Evolutionary conservation across 306 rosid species (phyloP), one percentile per base, ranked within the genome.

Genomic region (Dalbergia oliveri): DNA sequence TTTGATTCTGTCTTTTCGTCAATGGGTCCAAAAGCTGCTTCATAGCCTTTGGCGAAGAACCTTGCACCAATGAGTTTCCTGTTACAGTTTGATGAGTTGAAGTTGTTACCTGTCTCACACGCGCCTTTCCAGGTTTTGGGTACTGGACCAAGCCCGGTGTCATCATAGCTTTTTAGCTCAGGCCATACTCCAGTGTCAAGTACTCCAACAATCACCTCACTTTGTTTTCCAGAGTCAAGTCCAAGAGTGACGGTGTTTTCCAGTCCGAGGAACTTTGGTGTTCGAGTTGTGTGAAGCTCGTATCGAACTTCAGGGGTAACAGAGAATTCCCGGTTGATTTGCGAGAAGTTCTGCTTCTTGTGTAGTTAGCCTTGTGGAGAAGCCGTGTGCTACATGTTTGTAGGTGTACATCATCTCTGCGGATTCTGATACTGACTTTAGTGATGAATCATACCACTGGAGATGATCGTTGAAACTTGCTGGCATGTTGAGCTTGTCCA

Each of bases 101-200:
- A 95, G 82, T 80, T 91, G 23, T 68, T 90, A 49, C 94, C 94
- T 34, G 1, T 82, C 82, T 89, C 91, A 77, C 99, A 95, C 75
- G 67, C 19, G 8, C 99, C 99, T 86, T 93, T 95, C 99, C 99
- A 95, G 76, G 84, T 76, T 11, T 66, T 76, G 0, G 95, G 97
- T 14, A 86, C 73, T 0, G 88, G 91, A 8, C 89, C 97, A 6
- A 93, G 87, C 21, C 91, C 94, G 0, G 79, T 69, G 80, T 95
- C 99, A 5, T 83, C 81, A 19, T 85, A 93, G 91, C 97, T 90
- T 83, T 80, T 87, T 2, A 66, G 70, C 84, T 94, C 99, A 0
- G 99, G 97, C 95, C 97, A 94, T 26, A 80, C 97, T n/a, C 99
- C 99, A 0, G 97, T 90, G 88, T 94, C 99, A 0, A 94, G 39